These are phyloP conservation scores for Trametes villosa DNA, from an alignment of 768 basidiomycete genomes.

Conservation along the genomic window DNA sequence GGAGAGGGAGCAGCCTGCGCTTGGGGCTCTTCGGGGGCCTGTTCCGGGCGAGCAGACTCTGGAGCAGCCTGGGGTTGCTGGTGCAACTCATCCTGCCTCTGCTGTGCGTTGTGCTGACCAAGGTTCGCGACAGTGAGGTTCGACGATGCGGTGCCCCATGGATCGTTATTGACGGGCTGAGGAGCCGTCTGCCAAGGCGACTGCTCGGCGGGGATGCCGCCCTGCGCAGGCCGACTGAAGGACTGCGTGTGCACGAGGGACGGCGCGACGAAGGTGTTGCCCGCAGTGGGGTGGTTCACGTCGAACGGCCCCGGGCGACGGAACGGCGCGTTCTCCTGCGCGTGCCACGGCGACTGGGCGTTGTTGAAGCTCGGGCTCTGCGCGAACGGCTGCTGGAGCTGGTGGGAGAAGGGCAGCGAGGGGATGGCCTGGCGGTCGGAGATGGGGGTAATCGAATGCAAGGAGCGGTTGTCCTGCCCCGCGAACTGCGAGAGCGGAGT, in stretches of 20 bases:
- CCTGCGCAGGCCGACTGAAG: conserved; percentile 13
- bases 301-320: conserved; percentile 50
- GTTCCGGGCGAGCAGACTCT: conserved; percentile 1
- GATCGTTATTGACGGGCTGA: conserved; percentile 49
- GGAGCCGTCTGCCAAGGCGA: conserved; percentile 60
- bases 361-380: conserved; percentile 16
- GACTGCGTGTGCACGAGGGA: conserved; percentile 28
- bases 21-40: conserved; percentile 21
- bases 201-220: conserved; percentile 40
- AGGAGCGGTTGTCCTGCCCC: conserved; percentile 25
- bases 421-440: conserved; percentile 28
- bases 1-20: conserved; percentile 19
- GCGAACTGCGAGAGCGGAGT: conserved; percentile 23
- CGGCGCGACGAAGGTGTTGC: conserved; percentile 39
- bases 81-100: conserved; percentile 41
- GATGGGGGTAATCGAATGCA: conserved; percentile 29
- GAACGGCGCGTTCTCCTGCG: conserved; percentile 19
- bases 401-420: conserved; percentile 13
- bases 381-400: conserved; percentile 25
- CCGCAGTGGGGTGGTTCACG: conserved; percentile 44
- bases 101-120: conserved; percentile 61
- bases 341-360: conserved; percentile 27
- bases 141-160: conserved; percentile 52
- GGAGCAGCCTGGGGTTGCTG: conserved; percentile 24
- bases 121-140: conserved; percentile 62